Conservation (phyloP, 2,329 filamentous ascomycete genomes). For the Pseudogymnoascus sp. region DNA sequence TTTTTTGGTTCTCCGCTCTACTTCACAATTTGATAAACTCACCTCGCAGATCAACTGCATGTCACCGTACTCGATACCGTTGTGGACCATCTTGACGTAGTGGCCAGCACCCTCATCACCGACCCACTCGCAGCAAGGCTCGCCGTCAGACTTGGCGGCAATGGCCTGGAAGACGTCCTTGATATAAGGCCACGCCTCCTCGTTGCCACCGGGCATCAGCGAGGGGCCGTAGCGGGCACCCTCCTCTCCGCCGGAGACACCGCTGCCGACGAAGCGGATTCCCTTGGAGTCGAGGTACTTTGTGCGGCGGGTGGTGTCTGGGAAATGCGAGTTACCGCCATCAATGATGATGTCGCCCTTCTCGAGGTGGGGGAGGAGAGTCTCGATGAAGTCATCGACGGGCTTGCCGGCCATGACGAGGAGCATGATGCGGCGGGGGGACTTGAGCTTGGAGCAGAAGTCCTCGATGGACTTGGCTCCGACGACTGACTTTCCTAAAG, state of each 20-base stretch:
- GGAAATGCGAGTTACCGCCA: slow-evolving; percentile 98
- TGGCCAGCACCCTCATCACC: slow-evolving; percentile 98
- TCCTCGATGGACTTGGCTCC: slow-evolving; percentile 91
- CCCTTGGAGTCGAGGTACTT: slow-evolving; percentile 80
- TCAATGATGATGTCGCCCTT: slow-evolving; percentile 97
- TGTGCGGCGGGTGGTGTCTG: slow-evolving; percentile 95
- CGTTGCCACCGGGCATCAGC: slow-evolving; percentile 97
- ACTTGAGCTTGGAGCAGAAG: slow-evolving; percentile 95
- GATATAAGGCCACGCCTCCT: slow-evolving; percentile 95
- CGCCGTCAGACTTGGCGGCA: slow-evolving; percentile 91
- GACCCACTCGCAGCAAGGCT: slow-evolving; percentile 99
- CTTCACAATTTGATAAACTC: slow-evolving; percentile 27
- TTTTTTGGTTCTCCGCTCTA: not conserved
- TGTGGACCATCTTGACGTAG: slow-evolving; percentile 99
- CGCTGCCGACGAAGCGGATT: slow-evolving; percentile 90
- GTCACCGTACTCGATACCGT: slow-evolving; percentile 99
- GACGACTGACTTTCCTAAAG: slow-evolving; percentile 76
- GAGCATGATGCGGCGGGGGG: slow-evolving; percentile 92
- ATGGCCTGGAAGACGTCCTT: slow-evolving; percentile 99
- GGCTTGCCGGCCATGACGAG: slow-evolving; percentile 97
- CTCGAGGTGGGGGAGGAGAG: slow-evolving; percentile 75
- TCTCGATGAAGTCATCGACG: slow-evolving; percentile 98
- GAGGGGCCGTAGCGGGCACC: slow-evolving; percentile 96
- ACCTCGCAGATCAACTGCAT: slow-evolving; percentile 99
- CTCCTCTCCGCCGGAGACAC: slow-evolving; percentile 99